Percentiles rank a stretch among this genome's conserved stretches.
These are phyloP conservation scores for Cinnamomum micranthum DNA, from an alignment of 164 flowering plant species.

Conservation along the genomic window DNA sequence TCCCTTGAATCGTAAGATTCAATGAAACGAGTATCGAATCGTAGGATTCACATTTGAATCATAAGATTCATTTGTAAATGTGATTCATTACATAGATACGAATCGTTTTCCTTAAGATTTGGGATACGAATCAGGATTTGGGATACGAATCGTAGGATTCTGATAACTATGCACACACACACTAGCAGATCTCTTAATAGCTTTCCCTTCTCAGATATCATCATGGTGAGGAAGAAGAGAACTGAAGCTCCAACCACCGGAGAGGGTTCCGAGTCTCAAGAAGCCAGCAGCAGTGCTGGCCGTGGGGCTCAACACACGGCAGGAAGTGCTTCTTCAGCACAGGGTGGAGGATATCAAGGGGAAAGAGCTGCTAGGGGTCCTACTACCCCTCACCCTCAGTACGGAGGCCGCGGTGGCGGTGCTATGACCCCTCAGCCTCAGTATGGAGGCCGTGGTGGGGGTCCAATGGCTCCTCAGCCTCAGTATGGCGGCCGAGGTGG, in stretches of 20 bases:
- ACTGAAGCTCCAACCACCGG: constrained; percentile 36
- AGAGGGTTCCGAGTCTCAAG: constrained; percentile 55
- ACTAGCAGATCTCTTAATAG: no score
- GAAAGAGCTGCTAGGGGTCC: constrained; percentile 12
- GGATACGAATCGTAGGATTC: no score
- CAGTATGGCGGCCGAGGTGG: constrained; percentile 18
- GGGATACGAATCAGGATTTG: no score
- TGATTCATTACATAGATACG: no score
- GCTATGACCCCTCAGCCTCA: constrained; percentile 8
- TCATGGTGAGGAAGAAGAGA: constrained; percentile 72
- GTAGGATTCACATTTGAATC: no score
- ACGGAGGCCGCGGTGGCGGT: constrained; percentile 14
- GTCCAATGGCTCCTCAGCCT: neutral
- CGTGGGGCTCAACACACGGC: constrained; percentile 44
- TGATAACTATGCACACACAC: no score
- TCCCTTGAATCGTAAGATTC: no score
- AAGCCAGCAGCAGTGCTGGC: constrained; percentile 34
- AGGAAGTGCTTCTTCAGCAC: constrained; percentile 16
- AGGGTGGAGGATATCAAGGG: constrained; percentile 20
- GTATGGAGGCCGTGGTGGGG: constrained; percentile 16
- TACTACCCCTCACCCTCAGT: constrained; percentile 6
- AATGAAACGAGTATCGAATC: no score
- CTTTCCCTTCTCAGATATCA: constrained; percentile 6
- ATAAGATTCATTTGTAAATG: no score
- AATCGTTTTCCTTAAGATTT: no score